These are phyloP conservation scores for Solanum lycopersicoides DNA, from an alignment of 257 asterid genomes.

Conservation along the genomic window DNA sequence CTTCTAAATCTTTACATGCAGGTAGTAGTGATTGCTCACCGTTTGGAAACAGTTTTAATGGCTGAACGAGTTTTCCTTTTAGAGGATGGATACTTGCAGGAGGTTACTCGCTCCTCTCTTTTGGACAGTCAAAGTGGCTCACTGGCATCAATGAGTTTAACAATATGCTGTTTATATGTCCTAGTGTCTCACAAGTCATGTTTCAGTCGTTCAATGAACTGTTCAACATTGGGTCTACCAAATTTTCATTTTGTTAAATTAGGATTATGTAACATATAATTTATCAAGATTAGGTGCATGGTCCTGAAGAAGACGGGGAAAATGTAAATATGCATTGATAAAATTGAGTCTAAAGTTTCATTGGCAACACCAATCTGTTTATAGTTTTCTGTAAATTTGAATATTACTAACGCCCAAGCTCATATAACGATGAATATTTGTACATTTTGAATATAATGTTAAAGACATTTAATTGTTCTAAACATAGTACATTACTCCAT, in stretches of 20 bases:
- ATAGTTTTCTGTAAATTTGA: neutral
- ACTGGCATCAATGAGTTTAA: constrained; percentile 14
- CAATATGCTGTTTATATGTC: constrained; percentile 14
- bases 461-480: neutral
- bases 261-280: constrained; percentile 28
- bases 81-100: constrained; percentile 52
- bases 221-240: constrained; percentile 30
- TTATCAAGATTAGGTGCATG: constrained; percentile 10
- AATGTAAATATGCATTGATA: neutral
- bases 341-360: neutral
- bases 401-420: neutral
- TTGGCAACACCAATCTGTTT: neutral
- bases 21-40: constrained; percentile 87
- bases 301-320: constrained; percentile 19
- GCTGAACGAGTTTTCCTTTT: constrained; percentile 58
- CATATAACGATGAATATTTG: neutral
- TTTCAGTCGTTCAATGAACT: constrained; percentile 7
- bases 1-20: constrained; percentile 5
- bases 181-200: constrained; percentile 46
- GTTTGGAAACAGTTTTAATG: constrained; percentile 74
- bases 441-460: neutral
- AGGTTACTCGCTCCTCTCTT: constrained; percentile 49
- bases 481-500: neutral
- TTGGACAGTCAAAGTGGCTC: constrained; percentile 28
- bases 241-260: constrained; percentile 34